Conservation (phyloP, 306 rosid genomes). For the Echinosophora koreensis region DNA sequence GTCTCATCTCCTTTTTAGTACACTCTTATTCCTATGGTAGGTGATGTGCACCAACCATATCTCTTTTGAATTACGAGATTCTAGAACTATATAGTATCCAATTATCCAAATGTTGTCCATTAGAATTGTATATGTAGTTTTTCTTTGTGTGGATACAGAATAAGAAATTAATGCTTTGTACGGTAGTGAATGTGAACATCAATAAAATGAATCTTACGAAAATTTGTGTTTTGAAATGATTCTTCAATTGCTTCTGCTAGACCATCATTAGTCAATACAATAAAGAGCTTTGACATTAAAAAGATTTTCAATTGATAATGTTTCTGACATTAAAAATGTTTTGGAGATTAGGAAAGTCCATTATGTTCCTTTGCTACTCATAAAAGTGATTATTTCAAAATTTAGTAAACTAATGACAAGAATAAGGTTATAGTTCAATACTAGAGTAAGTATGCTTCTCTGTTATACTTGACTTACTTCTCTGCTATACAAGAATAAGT, state of each 20-base stretch:
- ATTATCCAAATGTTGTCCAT: background rate
- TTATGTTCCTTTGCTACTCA: slow-evolving; percentile 12
- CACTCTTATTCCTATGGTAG: too few relatives aligned
- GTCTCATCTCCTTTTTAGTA: too few relatives aligned
- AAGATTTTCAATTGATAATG: too few relatives aligned
- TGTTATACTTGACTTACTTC: background rate
- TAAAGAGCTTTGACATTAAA: background rate
- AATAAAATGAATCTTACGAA: background rate
- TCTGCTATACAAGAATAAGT: too few relatives aligned
- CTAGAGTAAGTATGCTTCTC: slow-evolving; percentile 27
- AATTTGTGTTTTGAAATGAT: background rate
- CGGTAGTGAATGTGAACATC: background rate
- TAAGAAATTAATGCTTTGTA: background rate
- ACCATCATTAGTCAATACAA: background rate
- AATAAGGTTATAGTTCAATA: too few relatives aligned
- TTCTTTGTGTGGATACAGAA: slow-evolving; percentile 25
- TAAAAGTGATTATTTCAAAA: background rate
- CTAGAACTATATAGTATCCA: slow-evolving; percentile 6
- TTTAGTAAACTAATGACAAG: slow-evolving; percentile 2
- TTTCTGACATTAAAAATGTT: slow-evolving; percentile 19
- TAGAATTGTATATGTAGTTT: too few relatives aligned
- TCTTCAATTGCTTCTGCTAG: background rate
- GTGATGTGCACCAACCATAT: too few relatives aligned
- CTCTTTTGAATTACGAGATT: slow-evolving; percentile 5
- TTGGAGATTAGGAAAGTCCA: background rate